phyloP scores from a whole-genome alignment of 2,329 filamentous ascomycete genomes.

The Venturia oleaginea region DNA sequence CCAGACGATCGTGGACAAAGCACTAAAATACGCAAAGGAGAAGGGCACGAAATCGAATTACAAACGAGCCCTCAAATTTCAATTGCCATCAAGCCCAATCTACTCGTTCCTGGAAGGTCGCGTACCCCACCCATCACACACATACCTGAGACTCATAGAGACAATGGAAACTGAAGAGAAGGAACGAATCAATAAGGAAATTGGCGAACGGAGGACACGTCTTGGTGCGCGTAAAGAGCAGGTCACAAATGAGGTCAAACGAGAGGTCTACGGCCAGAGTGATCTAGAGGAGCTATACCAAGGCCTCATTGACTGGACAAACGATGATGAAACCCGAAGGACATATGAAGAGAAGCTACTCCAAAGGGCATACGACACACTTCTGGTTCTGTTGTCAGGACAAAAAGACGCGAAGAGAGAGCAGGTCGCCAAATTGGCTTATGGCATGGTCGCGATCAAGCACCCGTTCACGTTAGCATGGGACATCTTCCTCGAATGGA shows the following conservation, averaged over 20 bases:
- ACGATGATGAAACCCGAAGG: slow-evolving; percentile 74
- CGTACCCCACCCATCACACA: slow-evolving; percentile 67
- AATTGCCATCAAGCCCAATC: slow-evolving; percentile 70
- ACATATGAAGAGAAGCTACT: slow-evolving; percentile 86
- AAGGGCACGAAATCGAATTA: slow-evolving; percentile 67
- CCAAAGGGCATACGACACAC: slow-evolving; percentile 66
- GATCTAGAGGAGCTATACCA: slow-evolving; percentile 72
- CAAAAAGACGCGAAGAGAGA: slow-evolving; percentile 62
- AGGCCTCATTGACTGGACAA: slow-evolving; percentile 81
- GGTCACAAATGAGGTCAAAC: slow-evolving; percentile 78
- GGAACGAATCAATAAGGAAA: slow-evolving; percentile 79
- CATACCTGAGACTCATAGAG: slow-evolving; percentile 73
- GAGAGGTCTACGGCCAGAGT: slow-evolving; percentile 70
- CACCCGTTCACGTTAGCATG: slow-evolving; percentile 85
- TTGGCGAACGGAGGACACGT: slow-evolving; percentile 78
- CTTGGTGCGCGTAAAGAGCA: slow-evolving; percentile 75
- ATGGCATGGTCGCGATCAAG: slow-evolving; percentile 93
- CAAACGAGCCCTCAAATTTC: slow-evolving; percentile 63
- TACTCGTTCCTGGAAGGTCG: slow-evolving; percentile 79
- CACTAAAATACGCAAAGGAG: slow-evolving; percentile 62
- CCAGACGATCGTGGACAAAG: slow-evolving; percentile 65
- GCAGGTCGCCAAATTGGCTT: slow-evolving; percentile 66
- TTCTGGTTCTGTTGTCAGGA: slow-evolving; percentile 58
- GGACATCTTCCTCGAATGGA: slow-evolving; percentile 85
- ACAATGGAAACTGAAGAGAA: slow-evolving; percentile 81